Conservation (phyloP, 306 rosid species). For the Cucumis sativus region DNA sequence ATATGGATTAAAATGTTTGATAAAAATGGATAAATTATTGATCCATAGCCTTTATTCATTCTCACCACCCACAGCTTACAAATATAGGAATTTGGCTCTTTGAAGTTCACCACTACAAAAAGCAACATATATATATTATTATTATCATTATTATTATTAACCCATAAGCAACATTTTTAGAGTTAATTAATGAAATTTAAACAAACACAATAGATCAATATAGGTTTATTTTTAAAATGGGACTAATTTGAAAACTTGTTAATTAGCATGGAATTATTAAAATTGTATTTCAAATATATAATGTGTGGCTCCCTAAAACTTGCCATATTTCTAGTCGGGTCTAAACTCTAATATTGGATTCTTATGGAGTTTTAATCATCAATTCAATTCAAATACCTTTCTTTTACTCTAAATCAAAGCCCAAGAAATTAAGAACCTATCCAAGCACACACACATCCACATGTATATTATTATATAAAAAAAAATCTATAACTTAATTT, state of each 20-base stretch:
- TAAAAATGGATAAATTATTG: background rate
- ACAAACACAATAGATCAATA: background rate
- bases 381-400: background rate
- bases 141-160: background rate
- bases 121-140: background rate
- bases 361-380: background rate
- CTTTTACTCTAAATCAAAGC: no score
- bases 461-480: no score
- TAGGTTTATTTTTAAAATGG: background rate
- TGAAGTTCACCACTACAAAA: background rate
- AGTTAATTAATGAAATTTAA: background rate
- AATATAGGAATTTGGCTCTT: background rate
- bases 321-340: background rate
- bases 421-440: no score
- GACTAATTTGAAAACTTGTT: background rate
- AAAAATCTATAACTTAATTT: no score
- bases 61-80: background rate
- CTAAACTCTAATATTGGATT: background rate
- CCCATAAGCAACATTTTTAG: background rate
- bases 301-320: background rate
- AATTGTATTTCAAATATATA: background rate
- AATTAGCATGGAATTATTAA: background rate
- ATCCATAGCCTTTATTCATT: background rate
- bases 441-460: no score
- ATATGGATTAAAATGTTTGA: background rate